Evolutionary conservation across 2,329 filamentous ascomycete species (phyloP), one percentile per base, ranked within the genome.

Genomic region (Gnomoniopsis sp.): DNA sequence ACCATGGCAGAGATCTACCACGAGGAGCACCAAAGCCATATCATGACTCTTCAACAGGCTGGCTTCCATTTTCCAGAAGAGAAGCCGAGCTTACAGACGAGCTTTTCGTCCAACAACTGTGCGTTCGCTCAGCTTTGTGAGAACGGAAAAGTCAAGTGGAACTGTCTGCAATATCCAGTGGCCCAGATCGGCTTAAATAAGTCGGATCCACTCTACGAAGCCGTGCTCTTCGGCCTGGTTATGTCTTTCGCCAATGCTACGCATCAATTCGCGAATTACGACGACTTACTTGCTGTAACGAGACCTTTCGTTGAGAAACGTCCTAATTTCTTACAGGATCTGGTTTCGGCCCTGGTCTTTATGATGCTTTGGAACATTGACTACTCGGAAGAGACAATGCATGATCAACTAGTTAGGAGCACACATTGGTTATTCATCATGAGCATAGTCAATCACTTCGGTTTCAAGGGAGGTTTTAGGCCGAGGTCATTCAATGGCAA

Each of bases 361-460:
- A 84, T 89, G 58, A 76, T 93, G 53, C 88, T 87, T 62, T 80
- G 90, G 33, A 85, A 87, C 52, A 84, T 93, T 50, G 93, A 98
- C 73, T 96, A 93, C 68, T 89, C 91, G 0, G 83, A 90, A 51
- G 90, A 96, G 61, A 77, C 84, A 1, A 82, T 85, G 48, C 84
- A 89, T 65, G 87, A 93, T 69, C 80, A 87, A 59, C 77, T 96
- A 36, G 83, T 95, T 63, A 80, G 87, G 60, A 93, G 95, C 66
- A 78, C 80, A 3, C 80, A 86, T 38, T 81, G 97, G 49, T 88
- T 91, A 61, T 81, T 90, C 57, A 90, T 87, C 58, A 78, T 97
- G 14, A 90, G 90, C 67, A 84, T 95, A 30, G 86, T 96, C 68
- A 88, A 90, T 58, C 87, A 90, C 54, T 76, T 97, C 11, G 90